Percentiles rank a stretch among this genome's conserved stretches.
Evolutionary conservation across 192 early-diverging fungal species (phyloP).

Genomic region (Gryganskiella cystojenkinii): DNA sequence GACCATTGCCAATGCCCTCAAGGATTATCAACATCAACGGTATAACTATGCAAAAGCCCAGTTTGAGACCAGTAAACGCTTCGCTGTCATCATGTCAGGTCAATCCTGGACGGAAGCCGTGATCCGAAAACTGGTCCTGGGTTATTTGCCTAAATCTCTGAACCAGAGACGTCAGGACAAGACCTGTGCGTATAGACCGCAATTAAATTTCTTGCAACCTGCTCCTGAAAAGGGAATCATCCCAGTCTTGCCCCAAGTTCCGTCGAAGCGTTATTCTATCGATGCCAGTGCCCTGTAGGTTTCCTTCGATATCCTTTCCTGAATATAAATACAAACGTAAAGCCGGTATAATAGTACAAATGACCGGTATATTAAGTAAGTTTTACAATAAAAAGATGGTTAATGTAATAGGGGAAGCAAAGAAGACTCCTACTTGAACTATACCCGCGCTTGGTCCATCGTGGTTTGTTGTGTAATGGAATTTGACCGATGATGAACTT

Average conservation of each 20-base stretch:
- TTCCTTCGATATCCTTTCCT: too few relatives aligned
- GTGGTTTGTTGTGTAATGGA: neutral
- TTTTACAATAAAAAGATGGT: too few relatives aligned
- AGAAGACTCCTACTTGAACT: too few relatives aligned
- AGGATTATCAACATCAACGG: conserved; percentile 22
- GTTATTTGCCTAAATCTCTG: conserved; percentile 21
- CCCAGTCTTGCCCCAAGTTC: conserved; percentile 22
- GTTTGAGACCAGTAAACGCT: conserved; percentile 28
- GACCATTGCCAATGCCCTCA: conserved; percentile 4
- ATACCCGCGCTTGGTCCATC: too few relatives aligned
- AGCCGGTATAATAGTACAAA: too few relatives aligned
- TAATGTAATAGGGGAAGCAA: too few relatives aligned
- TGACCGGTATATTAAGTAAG: too few relatives aligned
- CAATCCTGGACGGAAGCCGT: conserved; percentile 29
- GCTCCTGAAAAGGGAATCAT: conserved; percentile 19
- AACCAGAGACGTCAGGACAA: conserved; percentile 22
- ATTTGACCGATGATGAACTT: conserved; percentile 16
- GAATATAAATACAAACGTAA: too few relatives aligned
- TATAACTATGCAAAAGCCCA: conserved; percentile 12
- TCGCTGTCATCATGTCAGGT: conserved; percentile 29
- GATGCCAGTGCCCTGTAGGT: conserved; percentile 3
- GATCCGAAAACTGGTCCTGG: conserved; percentile 29
- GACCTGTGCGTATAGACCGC: conserved; percentile 26
- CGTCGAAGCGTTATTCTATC: conserved; percentile 19
- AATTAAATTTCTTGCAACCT: conserved; percentile 26